These are phyloP conservation scores for Pythium dissotocum DNA, from an alignment of 352 stramenopile genomes.

Conservation along the genomic window DNA sequence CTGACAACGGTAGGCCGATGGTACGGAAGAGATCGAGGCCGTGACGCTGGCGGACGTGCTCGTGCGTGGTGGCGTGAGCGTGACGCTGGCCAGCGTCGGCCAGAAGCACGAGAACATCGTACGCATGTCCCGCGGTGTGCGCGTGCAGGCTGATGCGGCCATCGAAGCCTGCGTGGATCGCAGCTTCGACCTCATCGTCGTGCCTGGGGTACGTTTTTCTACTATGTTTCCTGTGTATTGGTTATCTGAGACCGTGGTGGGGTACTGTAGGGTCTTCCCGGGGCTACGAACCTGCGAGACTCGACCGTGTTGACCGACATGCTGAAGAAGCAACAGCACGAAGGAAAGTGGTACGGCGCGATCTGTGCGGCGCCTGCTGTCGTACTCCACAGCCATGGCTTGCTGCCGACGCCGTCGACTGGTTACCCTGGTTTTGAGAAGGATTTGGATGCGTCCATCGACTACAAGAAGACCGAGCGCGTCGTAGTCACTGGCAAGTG, in stretches of 20 bases:
- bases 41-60: slow-evolving; percentile 75
- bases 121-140: slow-evolving; percentile 71
- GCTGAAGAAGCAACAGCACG: slow-evolving; percentile 63
- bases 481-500: slow-evolving; percentile 77
- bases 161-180: slow-evolving; percentile 63
- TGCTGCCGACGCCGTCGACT: slow-evolving; percentile 54
- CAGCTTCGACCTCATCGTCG: slow-evolving; percentile 66
- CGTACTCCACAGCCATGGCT: slow-evolving; percentile 63
- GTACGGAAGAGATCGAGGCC: slow-evolving; percentile 83
- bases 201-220: slow-evolving; percentile 48
- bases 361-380: slow-evolving; percentile 79
- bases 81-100: slow-evolving; percentile 66
- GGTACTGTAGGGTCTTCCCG: slow-evolving; percentile 55
- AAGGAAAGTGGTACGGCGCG: slow-evolving; percentile 64
- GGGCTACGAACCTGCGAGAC: slow-evolving; percentile 70
- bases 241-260: not conserved
- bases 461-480: slow-evolving; percentile 47
- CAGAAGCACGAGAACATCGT: slow-evolving; percentile 64
- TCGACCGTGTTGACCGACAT: slow-evolving; percentile 54
- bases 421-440: slow-evolving; percentile 73
- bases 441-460: slow-evolving; percentile 45
- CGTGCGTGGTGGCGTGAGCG: slow-evolving; percentile 59
- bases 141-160: slow-evolving; percentile 62
- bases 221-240: not conserved
- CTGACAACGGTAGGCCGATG: slow-evolving; percentile 50